These are phyloP conservation scores for Tricholoma saponaceum DNA, from an alignment of 768 basidiomycete species.

Conservation along the genomic window DNA sequence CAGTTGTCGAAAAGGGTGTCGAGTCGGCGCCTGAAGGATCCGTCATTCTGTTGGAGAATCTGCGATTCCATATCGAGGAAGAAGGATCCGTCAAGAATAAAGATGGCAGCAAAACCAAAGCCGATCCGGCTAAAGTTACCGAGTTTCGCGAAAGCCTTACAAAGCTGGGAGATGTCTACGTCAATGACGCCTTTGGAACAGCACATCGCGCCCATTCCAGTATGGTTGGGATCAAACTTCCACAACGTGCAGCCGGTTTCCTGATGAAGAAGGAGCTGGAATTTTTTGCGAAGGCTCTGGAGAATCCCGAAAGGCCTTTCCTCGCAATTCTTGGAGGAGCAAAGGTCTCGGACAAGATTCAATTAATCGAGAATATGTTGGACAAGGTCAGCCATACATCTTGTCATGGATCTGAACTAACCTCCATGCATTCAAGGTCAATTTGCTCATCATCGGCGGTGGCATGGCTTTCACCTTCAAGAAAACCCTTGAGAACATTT, in stretches of 20 bases:
- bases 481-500: slow-evolving; percentile 80
- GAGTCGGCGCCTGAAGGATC: slow-evolving; percentile 59
- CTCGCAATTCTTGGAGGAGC: slow-evolving; percentile 97
- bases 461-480: slow-evolving; percentile 99
- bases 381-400: slow-evolving; percentile 65
- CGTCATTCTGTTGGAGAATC: slow-evolving; percentile 91
- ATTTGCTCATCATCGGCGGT: slow-evolving; percentile 94
- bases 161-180: slow-evolving; percentile 89
- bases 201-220: slow-evolving; percentile 98
- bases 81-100: slow-evolving; percentile 93
- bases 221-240: slow-evolving; percentile 95
- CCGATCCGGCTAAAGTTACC: slow-evolving; percentile 74
- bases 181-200: slow-evolving; percentile 99
- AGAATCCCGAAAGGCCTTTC: slow-evolving; percentile 93
- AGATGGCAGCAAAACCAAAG: slow-evolving; percentile 93
- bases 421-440: slow-evolving; percentile 52
- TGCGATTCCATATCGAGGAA: slow-evolving; percentile 98
- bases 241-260: slow-evolving; percentile 91
- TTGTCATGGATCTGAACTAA: not conserved
- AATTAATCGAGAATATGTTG: slow-evolving; percentile 97
- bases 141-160: slow-evolving; percentile 88
- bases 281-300: slow-evolving; percentile 96
- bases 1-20: slow-evolving; percentile 78
- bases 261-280: slow-evolving; percentile 99
- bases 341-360: slow-evolving; percentile 99